Percentiles rank a stretch among this genome's conserved stretches.
Evolutionary conservation across 1,284 basidiomycete genomes (phyloP).

Genomic region (Gomphus sp.): DNA sequence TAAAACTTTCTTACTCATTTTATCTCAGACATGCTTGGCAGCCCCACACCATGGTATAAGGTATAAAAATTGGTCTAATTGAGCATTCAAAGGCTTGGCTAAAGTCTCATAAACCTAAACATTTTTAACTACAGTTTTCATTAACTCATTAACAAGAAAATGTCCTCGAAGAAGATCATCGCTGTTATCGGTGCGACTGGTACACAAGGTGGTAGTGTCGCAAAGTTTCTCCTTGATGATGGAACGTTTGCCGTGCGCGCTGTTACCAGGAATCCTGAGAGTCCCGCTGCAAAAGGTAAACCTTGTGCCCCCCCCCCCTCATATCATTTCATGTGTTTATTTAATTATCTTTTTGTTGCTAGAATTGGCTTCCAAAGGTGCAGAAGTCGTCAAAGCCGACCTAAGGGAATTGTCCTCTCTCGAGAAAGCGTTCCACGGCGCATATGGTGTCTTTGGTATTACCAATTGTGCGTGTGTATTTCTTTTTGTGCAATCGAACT

Average conservation of each 20-base stretch:
- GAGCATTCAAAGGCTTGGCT: no score
- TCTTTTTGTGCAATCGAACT: no score
- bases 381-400: slow-evolving; percentile 25
- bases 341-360: neutral
- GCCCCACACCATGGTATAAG: no score
- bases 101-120: no score
- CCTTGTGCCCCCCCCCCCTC: no score
- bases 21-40: no score
- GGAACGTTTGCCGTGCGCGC: slow-evolving; percentile 12
- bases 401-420: slow-evolving; percentile 22
- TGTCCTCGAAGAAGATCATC: neutral
- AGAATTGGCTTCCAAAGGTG: slow-evolving; percentile 22
- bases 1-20: no score
- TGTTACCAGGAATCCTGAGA: slow-evolving; percentile 22
- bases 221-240: slow-evolving; percentile 12
- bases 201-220: slow-evolving; percentile 12
- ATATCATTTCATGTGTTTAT: no score
- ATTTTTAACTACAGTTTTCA: no score
- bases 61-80: no score
- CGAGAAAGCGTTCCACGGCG: slow-evolving; percentile 24
- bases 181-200: slow-evolving; percentile 13
- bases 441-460: slow-evolving; percentile 30
- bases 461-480: slow-evolving; percentile 25
- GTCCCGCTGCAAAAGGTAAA: slow-evolving; percentile 20
- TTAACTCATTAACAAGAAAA: no score